phyloP scores from a whole-genome alignment of 768 basidiomycete genomes.

The Hortiboletus flavorubellus region DNA sequence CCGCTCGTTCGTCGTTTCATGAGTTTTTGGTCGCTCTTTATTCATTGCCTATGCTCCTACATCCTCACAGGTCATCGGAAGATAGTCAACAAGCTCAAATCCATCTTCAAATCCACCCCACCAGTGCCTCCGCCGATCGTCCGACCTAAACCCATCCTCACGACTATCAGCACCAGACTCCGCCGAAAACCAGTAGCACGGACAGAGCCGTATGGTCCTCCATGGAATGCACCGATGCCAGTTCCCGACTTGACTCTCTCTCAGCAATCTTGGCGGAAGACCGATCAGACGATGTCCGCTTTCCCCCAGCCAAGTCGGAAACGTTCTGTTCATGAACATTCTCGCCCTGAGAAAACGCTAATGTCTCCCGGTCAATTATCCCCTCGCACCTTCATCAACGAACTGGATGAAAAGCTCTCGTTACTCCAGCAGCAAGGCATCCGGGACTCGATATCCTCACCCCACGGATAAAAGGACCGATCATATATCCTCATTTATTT shows the following conservation, averaged over 20 bases:
- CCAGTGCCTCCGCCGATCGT: conserved; percentile 4
- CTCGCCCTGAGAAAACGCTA: neutral
- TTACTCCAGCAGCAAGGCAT: conserved; percentile 15
- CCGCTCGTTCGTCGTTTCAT: neutral
- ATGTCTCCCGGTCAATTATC: conserved; percentile 8
- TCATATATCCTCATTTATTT: neutral
- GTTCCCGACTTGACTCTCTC: conserved; percentile 1
- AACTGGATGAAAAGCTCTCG: conserved; percentile 21
- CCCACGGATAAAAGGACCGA: neutral
- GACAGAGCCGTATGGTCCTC: conserved; percentile 38
- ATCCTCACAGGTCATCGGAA: conserved; percentile 6
- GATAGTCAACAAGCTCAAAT: conserved; percentile 20
- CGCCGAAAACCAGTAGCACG: conserved; percentile 28
- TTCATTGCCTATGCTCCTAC: neutral
- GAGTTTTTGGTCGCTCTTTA: neutral
- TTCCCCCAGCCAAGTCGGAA: neutral
- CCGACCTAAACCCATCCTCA: conserved; percentile 8
- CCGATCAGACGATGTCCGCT: neutral
- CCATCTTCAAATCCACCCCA: conserved; percentile 18
- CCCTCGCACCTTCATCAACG: conserved; percentile 15
- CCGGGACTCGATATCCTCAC: neutral
- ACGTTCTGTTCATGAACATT: neutral
- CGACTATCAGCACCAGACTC: conserved; percentile 16
- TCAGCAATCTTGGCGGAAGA: neutral
- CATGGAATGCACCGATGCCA: conserved; percentile 34